phyloP scores from a whole-genome alignment of 805 yeast genomes.

The Wickerhamiella musiphila region DNA sequence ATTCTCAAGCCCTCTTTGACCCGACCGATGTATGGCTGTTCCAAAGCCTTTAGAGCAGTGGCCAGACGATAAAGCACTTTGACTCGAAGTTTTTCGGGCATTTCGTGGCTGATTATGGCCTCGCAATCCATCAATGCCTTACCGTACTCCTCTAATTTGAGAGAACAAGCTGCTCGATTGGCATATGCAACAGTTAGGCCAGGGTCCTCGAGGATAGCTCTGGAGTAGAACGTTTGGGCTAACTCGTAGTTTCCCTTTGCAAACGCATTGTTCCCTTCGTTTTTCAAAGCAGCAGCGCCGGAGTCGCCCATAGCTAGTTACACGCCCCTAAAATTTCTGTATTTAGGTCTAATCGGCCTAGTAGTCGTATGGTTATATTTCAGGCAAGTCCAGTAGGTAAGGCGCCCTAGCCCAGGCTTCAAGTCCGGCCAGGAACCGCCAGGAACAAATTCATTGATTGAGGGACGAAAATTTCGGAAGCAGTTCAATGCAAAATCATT shows the following conservation, averaged over 20 bases:
- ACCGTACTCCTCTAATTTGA: constrained; percentile 9
- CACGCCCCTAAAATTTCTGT: too few species aligned
- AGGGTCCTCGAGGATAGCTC: constrained; percentile 10
- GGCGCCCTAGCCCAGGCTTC: too few species aligned
- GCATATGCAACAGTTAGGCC: constrained; percentile 10
- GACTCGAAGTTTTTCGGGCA: constrained; percentile 4
- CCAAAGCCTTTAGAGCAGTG: constrained; percentile 8
- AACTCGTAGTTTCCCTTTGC: constrained; percentile 3
- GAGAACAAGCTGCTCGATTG: constrained; percentile 15
- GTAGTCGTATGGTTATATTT: too few species aligned
- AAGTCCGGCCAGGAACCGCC: too few species aligned
- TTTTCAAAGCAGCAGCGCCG: constrained; percentile 9
- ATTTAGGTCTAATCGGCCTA: too few species aligned
- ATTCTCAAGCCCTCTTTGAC: constrained; percentile 9
- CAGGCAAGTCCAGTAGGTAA: too few species aligned
- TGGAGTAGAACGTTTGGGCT: constrained; percentile 9
- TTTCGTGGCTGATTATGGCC: constrained; percentile 4
- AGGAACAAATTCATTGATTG: too few species aligned
- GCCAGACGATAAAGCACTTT: constrained; percentile 13
- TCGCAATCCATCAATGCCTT: constrained; percentile 11
- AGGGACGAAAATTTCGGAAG: too few species aligned
- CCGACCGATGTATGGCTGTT: constrained; percentile 1
- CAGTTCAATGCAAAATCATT: too few species aligned
- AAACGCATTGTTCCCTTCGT: constrained; percentile 10
- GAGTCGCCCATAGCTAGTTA: too few species aligned